Evolutionary conservation across 129 eudicot species (phyloP).

Genomic region (Ambrosia trifida): DNA sequence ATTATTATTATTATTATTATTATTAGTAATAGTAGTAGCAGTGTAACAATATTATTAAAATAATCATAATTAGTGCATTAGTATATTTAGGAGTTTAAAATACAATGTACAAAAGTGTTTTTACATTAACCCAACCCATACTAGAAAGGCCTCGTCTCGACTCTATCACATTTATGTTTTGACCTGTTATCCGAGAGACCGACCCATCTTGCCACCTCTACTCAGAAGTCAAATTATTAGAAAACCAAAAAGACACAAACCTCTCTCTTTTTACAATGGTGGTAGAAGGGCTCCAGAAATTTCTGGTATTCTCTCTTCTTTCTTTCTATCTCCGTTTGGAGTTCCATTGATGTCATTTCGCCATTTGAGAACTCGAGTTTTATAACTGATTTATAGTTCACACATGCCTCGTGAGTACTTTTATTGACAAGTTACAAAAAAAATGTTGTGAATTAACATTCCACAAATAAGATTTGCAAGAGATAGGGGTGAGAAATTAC

Average conservation of each 20-base stretch:
- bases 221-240: not conserved
- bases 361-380: constrained; percentile 40
- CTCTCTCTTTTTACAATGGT: constrained; percentile 38
- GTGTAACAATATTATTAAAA: not conserved
- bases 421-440: not conserved
- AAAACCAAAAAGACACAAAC: constrained; percentile 19
- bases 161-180: not conserved
- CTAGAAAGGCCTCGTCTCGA: not conserved
- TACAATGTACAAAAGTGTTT: not conserved
- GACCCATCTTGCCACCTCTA: not conserved
- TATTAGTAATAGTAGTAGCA: no score
- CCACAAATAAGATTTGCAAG: constrained; percentile 2
- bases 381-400: constrained; percentile 29
- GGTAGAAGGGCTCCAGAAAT: constrained; percentile 30
- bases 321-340: constrained; percentile 37
- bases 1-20: no score
- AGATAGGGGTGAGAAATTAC: not conserved
- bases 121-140: not conserved
- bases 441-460: not conserved
- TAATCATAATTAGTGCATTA: not conserved
- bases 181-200: not conserved
- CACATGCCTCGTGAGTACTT: constrained; percentile 13
- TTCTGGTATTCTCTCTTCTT: constrained; percentile 43
- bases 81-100: not conserved
- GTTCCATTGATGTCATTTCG: constrained; percentile 34